These are phyloP conservation scores for Prosopis cineraria DNA, from an alignment of 306 rosid genomes.

Conservation along the genomic window DNA sequence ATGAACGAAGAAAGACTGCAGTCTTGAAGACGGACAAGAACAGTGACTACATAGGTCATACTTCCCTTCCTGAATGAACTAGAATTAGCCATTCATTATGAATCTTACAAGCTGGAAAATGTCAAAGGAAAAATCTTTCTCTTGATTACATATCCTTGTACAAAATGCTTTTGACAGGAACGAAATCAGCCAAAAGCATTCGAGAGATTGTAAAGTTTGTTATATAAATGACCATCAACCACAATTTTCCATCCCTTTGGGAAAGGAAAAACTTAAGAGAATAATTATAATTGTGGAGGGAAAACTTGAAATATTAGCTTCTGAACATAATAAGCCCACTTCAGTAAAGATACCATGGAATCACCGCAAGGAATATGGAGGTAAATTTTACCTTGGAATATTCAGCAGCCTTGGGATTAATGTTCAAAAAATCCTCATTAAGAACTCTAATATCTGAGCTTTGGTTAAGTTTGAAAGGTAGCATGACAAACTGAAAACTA, in stretches of 20 bases:
- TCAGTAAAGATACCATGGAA: not conserved
- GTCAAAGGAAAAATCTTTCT: not conserved
- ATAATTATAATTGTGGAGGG: not conserved
- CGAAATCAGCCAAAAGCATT: slow-evolving; percentile 10
- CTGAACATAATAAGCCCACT: not conserved
- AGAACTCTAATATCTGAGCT: slow-evolving; percentile 71
- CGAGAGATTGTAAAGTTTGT: not conserved
- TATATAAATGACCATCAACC: slow-evolving; percentile 2
- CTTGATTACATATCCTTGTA: not conserved
- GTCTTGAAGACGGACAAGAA: slow-evolving; percentile 2
- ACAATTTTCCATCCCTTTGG: not conserved
- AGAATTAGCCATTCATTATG: not conserved
- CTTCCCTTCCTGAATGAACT: not conserved
- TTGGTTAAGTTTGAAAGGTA: slow-evolving; percentile 51
- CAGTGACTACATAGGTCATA: not conserved
- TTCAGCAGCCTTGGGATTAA: slow-evolving; percentile 62
- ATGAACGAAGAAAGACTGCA: not conserved
- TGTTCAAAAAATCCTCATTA: slow-evolving; percentile 76
- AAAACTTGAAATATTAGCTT: not conserved
- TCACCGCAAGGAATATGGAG: slow-evolving; percentile 19
- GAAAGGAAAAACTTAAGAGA: not conserved
- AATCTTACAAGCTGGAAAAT: slow-evolving; percentile 5
- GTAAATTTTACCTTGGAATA: slow-evolving; percentile 64
- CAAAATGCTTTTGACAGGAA: not conserved
- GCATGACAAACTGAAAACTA: not conserved